Conservation (phyloP, 1,284 basidiomycete genomes). For the Phylloporus sp. region DNA sequence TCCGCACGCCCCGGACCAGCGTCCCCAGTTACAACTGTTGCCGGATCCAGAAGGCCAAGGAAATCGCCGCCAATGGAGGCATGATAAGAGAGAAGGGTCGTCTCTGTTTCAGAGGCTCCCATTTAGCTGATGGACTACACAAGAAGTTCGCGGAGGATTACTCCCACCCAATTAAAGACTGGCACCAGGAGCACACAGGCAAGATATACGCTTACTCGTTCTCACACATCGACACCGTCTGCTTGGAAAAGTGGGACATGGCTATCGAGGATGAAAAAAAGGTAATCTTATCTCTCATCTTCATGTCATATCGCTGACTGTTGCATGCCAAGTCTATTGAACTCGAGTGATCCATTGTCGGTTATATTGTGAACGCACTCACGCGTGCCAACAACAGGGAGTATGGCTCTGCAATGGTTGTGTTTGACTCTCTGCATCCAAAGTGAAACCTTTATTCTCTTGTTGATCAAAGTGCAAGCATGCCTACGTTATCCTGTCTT, state of each 20-base stretch:
- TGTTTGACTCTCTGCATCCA: neutral
- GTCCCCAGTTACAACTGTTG: neutral
- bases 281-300: neutral
- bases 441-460: neutral
- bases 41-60: neutral
- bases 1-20: neutral
- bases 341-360: neutral
- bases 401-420: neutral
- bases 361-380: neutral
- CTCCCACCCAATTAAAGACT: neutral
- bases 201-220: no score
- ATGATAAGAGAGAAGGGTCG: neutral
- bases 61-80: neutral
- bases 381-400: neutral
- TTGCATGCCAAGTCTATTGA: neutral
- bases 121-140: neutral
- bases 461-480: neutral
- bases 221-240: no score
- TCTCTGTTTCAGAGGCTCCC: neutral
- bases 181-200: neutral
- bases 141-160: neutral
- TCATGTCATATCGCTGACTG: neutral
- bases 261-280: constrained; percentile 2
- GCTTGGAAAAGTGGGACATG: no score
- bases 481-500: no score